phyloP scores from a whole-genome alignment of 257 asterid genomes.

The Paraleonurus japonicus region DNA sequence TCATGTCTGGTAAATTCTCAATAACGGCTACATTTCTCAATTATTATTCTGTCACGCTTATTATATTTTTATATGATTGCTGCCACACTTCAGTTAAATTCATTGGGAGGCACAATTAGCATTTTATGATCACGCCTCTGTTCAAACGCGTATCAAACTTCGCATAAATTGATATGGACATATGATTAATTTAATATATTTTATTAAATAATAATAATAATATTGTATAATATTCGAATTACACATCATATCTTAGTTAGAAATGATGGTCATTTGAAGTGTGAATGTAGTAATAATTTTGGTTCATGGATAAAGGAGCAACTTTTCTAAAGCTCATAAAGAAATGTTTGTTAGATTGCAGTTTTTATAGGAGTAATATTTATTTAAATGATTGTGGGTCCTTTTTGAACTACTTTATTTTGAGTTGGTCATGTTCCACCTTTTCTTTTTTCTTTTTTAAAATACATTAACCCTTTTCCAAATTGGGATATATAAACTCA shows the following conservation, averaged over 20 bases:
- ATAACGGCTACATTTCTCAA: conserved; percentile 30
- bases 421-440: conserved; percentile 15
- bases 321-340: not conserved
- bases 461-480: not conserved
- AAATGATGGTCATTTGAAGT: no score
- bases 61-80: not conserved
- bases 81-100: not conserved
- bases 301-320: not conserved
- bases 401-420: conserved; percentile 8
- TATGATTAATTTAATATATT: no score
- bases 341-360: not conserved
- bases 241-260: no score
- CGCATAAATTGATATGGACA: no score
- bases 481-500: no score
- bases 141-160: no score
- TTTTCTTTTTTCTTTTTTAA: not conserved
- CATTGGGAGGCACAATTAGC: not conserved
- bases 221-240: no score
- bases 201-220: no score
- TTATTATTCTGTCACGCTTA: not conserved
- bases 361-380: no score
- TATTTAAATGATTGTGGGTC: no score
- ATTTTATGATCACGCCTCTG: not conserved
- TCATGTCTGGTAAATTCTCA: conserved; percentile 44
- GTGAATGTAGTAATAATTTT: no score